Evolutionary conservation across 768 basidiomycete species (phyloP).

Genomic region (Psilocybe cyanescens): DNA sequence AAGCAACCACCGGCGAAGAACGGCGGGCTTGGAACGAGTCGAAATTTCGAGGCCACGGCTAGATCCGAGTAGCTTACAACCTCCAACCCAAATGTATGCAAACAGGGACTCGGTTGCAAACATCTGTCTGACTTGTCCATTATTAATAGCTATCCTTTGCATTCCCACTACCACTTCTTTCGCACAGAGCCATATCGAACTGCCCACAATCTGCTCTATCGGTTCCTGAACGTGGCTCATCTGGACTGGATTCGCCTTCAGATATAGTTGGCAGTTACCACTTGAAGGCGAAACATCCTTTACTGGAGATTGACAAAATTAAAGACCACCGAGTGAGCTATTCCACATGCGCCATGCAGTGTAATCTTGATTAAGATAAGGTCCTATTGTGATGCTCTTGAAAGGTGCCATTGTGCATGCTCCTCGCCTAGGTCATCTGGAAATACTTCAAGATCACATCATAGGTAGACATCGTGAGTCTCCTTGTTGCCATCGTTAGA

Average conservation of each 20-base stretch:
- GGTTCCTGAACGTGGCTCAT: background rate
- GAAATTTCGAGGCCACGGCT: no score
- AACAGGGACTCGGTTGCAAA: no score
- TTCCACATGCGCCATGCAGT: no score
- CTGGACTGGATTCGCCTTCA: background rate
- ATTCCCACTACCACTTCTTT: background rate
- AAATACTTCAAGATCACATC: slow-evolving; percentile 59
- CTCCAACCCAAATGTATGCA: no score
- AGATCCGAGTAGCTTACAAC: no score
- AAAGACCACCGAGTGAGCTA: background rate
- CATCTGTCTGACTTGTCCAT: background rate
- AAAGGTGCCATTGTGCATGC: slow-evolving; percentile 64
- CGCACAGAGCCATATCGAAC: background rate
- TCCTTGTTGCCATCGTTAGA: background rate
- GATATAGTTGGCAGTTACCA: background rate
- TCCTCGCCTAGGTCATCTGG: slow-evolving; percentile 52
- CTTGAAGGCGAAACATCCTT: background rate
- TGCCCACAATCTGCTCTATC: background rate
- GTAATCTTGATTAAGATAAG: background rate
- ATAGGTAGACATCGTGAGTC: slow-evolving; percentile 39
- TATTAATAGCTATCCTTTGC: background rate
- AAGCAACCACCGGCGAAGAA: no score
- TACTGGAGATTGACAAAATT: background rate
- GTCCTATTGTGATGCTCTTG: slow-evolving; percentile 31
- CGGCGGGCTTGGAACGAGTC: no score